A percentile compares a stretch with the other conserved stretches of the same genome.
phyloP scores from a whole-genome alignment of 2,329 filamentous ascomycete species.

The Trichoderma gracile region DNA sequence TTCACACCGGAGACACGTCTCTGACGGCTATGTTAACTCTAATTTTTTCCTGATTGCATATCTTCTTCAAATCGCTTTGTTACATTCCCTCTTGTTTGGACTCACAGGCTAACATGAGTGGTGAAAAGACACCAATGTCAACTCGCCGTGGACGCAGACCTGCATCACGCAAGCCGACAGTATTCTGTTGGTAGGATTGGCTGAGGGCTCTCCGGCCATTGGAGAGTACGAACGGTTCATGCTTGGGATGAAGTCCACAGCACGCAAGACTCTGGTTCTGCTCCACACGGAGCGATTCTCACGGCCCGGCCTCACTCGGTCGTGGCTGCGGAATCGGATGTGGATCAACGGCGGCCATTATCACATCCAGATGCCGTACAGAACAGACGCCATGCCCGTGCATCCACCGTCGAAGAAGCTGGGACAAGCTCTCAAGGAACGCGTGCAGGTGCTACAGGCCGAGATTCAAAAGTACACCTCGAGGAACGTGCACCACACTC shows the following conservation, averaged over 20 bases:
- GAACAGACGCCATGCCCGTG: conserved; percentile 71
- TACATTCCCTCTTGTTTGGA: conserved; percentile 4
- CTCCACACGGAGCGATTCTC: conserved; percentile 89
- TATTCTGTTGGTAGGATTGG: conserved; percentile 87
- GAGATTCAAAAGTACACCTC: conserved; percentile 99
- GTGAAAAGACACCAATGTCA: conserved; percentile 81
- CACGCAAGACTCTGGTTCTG: conserved; percentile 86
- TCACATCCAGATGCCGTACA: conserved; percentile 94
- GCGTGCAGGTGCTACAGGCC: conserved; percentile 91
- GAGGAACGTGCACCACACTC: conserved; percentile 81
- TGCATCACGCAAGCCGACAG: conserved; percentile 97
- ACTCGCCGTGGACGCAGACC: conserved; percentile 96
- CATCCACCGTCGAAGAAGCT: conserved; percentile 75
- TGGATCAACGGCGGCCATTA: conserved; percentile 99
- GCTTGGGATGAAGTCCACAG: conserved; percentile 95
- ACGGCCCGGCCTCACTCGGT: conserved; percentile 76
- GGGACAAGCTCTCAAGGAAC: conserved; percentile 82
- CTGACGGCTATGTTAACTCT: conserved; percentile 62
- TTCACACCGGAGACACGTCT: conserved; percentile 50
- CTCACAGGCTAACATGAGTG: conserved; percentile 36
- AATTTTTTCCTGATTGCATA: conserved; percentile 64
- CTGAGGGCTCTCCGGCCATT: conserved; percentile 84
- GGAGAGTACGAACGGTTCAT: conserved; percentile 97
- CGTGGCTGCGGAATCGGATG: conserved; percentile 87
- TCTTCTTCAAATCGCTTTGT: conserved; percentile 4